Evolutionary conservation across 169 alveolate genomes (phyloP).

Genomic region (Plasmodium cynomolgi): DNA sequence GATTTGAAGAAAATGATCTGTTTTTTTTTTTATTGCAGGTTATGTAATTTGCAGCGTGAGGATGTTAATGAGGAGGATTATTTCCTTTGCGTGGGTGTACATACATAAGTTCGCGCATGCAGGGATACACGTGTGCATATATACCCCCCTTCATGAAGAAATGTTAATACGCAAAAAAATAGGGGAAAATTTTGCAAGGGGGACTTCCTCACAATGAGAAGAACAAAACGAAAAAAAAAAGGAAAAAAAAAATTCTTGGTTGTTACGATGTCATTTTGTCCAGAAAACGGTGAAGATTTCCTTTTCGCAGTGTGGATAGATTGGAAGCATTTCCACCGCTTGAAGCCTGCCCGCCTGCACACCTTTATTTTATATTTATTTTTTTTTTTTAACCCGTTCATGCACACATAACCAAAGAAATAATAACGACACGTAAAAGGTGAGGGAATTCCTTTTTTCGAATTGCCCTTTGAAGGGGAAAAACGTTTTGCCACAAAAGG

Average conservation of each 20-base stretch:
- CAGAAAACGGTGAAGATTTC: not conserved
- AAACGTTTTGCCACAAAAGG: not conserved
- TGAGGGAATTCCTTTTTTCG: not conserved
- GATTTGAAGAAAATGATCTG: not conserved
- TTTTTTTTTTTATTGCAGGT: not conserved
- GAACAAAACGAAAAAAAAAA: not conserved
- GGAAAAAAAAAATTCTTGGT: not conserved
- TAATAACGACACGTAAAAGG: not conserved
- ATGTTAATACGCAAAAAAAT: not conserved
- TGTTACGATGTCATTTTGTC: not conserved
- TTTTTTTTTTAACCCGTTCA: not conserved
- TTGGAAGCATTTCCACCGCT: not conserved
- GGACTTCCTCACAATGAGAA: not conserved
- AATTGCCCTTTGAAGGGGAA: not conserved
- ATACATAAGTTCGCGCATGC: not conserved
- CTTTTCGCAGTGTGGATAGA: not conserved
- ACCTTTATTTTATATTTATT: not conserved
- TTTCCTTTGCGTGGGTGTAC: not conserved
- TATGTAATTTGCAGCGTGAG: not conserved
- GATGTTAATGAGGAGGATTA: not conserved
- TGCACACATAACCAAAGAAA: not conserved
- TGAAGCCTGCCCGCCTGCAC: not conserved
- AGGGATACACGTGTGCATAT: not conserved
- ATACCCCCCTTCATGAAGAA: not conserved
- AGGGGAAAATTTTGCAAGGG: not conserved